Conservation (phyloP, 2,329 filamentous ascomycete genomes). For the Alternaria hordeiaustralica region DNA sequence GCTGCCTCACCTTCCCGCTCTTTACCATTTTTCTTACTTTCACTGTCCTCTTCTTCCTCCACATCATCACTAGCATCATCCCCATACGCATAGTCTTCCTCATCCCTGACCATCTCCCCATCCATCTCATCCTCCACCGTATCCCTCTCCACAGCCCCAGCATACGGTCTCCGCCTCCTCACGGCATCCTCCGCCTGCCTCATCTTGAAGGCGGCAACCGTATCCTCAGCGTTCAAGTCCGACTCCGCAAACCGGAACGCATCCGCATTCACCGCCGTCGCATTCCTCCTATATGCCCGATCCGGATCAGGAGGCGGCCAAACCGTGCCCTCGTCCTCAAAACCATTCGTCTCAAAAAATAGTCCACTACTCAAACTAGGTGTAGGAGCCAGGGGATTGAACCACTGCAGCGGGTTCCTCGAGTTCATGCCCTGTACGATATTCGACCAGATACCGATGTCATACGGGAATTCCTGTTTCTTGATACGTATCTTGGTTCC, state of each 20-base stretch:
- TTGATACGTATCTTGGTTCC: slow-evolving; percentile 61
- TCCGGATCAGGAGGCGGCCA: slow-evolving; percentile 62
- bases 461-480: slow-evolving; percentile 80
- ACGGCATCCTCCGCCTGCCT: slow-evolving; percentile 61
- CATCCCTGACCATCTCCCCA: slow-evolving; percentile 11
- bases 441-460: slow-evolving; percentile 77
- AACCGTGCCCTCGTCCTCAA: slow-evolving; percentile 60
- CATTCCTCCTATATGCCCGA: slow-evolving; percentile 36
- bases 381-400: slow-evolving; percentile 68
- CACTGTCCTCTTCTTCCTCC: slow-evolving; percentile 19
- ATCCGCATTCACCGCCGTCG: slow-evolving; percentile 20
- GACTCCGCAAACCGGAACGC: slow-evolving; percentile 50
- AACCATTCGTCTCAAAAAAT: slow-evolving; percentile 75
- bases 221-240: slow-evolving; percentile 48
- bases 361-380: slow-evolving; percentile 60
- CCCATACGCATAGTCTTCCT: slow-evolving; percentile 29
- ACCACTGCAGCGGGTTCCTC: slow-evolving; percentile 67
- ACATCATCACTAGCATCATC: slow-evolving; percentile 25
- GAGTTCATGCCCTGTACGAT: slow-evolving; percentile 78
- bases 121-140: slow-evolving; percentile 4
- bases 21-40: slow-evolving; percentile 23
- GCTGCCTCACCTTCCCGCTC: slow-evolving; percentile 59
- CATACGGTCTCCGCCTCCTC: slow-evolving; percentile 50
- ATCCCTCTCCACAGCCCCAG: slow-evolving; percentile 47
- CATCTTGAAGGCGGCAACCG: slow-evolving; percentile 60